Base-by-base conservation (phyloP, 129 eudicot species). In the carrot (Daucus carota) region DNA sequence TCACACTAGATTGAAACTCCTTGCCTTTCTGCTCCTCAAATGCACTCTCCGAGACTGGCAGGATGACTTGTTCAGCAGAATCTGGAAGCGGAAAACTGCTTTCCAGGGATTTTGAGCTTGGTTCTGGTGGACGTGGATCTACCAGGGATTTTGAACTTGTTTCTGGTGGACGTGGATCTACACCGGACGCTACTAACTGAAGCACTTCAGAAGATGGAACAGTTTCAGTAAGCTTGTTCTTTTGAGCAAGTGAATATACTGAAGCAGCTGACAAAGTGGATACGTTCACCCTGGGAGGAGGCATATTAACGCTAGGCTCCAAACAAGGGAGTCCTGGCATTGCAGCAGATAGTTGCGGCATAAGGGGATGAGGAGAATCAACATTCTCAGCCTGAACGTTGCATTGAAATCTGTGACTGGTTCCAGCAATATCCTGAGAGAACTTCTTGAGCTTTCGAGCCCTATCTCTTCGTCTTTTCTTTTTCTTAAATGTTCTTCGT, bases 401-500 rank as follows among this genome's bases (percentile, higher is more conserved):
- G 50, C 28, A 40, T 38, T 52, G 76, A 44, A 66, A 44, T 33
- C 57, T 78, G 59, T 73, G 85, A 76, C 80, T 84, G 40, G 81
- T 77, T 81, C 83, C 86, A 20, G 79, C 79, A 75, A 78, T 12
- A 66, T 78, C 87, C 77, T 68, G 83, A 15, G 73, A 79, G 38
- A 52, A 31, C 41, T 70, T 77, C 54, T n/a, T 72, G n/a, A 52
- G 14, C 13, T 48, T 32, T 34, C 41, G 80, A n/a, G 69, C 38
- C 45, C 41, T 81, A 46, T 40, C 54, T 32, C 47, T 81, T 57
- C 44, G 74, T 75, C 81, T 88, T 84, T 90, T 90, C 83, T 84
- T 87, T 73, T 83, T 90, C 84, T 84, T 89, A 76, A 85, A 67
- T 32, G 63, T 70, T 74, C 50, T 76, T 28, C 90, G 88, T 29